These are phyloP conservation scores for Lipomyces lipofer DNA, from an alignment of 805 yeast genomes.

Conservation along the genomic window DNA sequence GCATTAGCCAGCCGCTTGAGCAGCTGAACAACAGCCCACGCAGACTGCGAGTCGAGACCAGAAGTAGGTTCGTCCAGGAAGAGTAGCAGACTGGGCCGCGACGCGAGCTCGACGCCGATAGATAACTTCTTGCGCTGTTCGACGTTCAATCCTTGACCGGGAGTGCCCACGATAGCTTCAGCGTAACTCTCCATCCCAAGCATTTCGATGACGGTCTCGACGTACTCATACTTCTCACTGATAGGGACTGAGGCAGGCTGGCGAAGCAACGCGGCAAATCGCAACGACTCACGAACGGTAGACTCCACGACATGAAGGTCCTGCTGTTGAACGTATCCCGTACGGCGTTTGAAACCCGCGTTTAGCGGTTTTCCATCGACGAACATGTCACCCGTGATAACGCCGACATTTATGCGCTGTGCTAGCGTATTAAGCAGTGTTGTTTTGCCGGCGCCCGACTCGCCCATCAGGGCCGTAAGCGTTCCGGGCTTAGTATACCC, in stretches of 20 bases:
- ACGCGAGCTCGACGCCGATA: conserved; percentile 71
- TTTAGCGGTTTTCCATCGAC: conserved; percentile 69
- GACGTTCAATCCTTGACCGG: conserved; percentile 70
- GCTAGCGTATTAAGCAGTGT: conserved; percentile 72
- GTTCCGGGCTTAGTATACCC: conserved; percentile 83
- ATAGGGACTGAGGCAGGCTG: conserved; percentile 60
- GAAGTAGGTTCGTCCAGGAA: conserved; percentile 72
- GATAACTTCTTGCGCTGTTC: conserved; percentile 69
- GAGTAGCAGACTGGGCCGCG: conserved; percentile 62
- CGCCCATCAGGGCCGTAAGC: conserved; percentile 80
- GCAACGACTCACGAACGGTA: conserved; percentile 73
- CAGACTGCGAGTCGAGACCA: conserved; percentile 61
- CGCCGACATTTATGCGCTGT: conserved; percentile 69
- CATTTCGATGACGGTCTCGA: conserved; percentile 64
- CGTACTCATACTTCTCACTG: conserved; percentile 64
- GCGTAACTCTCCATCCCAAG: conserved; percentile 70
- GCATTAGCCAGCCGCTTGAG: conserved; percentile 66
- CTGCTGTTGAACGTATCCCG: conserved; percentile 81
- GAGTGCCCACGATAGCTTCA: conserved; percentile 77
- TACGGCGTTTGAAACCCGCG: conserved; percentile 68
- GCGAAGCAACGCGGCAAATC: conserved; percentile 70
- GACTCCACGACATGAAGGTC: conserved; percentile 69
- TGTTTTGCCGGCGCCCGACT: conserved; percentile 86
- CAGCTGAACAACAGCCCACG: conserved; percentile 70
- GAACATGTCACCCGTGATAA: conserved; percentile 67